Percentiles rank a stretch among this genome's conserved stretches.
Conservation (phyloP, 129 eudicot species). For the Flaveria brownii region DNA sequence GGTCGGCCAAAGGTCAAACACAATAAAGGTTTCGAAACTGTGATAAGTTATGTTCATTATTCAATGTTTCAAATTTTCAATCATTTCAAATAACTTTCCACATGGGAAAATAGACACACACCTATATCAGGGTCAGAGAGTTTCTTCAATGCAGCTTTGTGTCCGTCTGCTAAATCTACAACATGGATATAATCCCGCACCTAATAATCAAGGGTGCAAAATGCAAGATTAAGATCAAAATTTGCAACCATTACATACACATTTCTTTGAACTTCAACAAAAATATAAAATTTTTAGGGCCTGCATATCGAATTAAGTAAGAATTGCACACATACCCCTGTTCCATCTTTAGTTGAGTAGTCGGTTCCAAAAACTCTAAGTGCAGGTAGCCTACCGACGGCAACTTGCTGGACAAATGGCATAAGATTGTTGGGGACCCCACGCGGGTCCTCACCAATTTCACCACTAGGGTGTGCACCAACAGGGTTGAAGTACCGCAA, state of each 20-base stretch:
- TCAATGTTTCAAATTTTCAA: not conserved
- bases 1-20: not conserved
- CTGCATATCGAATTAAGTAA: not conserved
- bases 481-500: conserved; percentile 96
- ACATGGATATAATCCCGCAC: conserved; percentile 98
- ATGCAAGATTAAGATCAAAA: not conserved
- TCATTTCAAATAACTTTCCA: not conserved
- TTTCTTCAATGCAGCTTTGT: conserved; percentile 83
- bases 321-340: conserved; percentile 64
- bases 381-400: conserved; percentile 83
- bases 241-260: not conserved
- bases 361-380: conserved; percentile 86
- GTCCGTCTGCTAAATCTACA: conserved; percentile 96
- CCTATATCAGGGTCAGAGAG: conserved; percentile 71
- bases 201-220: conserved; percentile 40
- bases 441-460: conserved; percentile 94
- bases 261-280: not conserved
- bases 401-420: conserved; percentile 99
- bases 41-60: not conserved
- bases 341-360: conserved; percentile 84
- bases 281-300: not conserved
- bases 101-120: conserved; percentile 19
- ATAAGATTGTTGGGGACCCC: conserved; percentile 96
- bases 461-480: conserved; percentile 95
- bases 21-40: not conserved